Evolutionary conservation across 2,329 filamentous ascomycete species (phyloP).

Genomic region (Rachicladosporium sp.): DNA sequence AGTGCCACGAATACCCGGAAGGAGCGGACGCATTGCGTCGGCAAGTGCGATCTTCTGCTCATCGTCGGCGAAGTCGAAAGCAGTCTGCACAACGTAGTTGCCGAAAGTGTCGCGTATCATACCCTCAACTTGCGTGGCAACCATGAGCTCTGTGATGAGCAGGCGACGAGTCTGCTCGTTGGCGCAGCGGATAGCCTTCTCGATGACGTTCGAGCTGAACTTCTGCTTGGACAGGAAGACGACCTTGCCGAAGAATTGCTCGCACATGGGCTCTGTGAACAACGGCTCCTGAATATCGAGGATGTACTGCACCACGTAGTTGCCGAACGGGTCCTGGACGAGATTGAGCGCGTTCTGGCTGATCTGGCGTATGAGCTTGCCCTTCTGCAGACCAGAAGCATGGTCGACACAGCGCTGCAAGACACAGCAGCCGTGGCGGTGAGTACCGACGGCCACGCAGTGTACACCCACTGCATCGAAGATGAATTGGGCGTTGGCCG

Average conservation of each 20-base stretch:
- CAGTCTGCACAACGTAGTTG: conserved; percentile 97
- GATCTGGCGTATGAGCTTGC: conserved; percentile 74
- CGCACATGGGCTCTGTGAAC: conserved; percentile 82
- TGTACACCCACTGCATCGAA: conserved; percentile 83
- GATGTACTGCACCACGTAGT: conserved; percentile 98
- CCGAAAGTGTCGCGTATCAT: conserved; percentile 86
- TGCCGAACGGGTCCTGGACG: conserved; percentile 94
- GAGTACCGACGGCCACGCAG: conserved; percentile 85
- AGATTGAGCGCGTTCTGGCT: conserved; percentile 77
- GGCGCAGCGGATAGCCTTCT: conserved; percentile 79
- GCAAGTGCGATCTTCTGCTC: conserved; percentile 63
- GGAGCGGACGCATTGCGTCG: conserved; percentile 71
- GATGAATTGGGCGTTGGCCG: conserved; percentile 84
- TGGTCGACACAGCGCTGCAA: conserved; percentile 97
- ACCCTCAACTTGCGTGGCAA: conserved; percentile 66
- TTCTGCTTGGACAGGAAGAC: conserved; percentile 78
- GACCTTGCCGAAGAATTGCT: conserved; percentile 64
- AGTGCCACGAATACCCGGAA: conserved; percentile 75
- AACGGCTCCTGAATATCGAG: conserved; percentile 75
- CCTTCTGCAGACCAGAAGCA: conserved; percentile 78
- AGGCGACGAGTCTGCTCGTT: conserved; percentile 60
- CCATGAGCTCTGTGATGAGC: conserved; percentile 73
- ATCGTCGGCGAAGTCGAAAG: conserved; percentile 70
- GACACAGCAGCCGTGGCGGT: conserved; percentile 95
- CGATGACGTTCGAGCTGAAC: conserved; percentile 97